Evolutionary conservation across 495 filamentous ascomycete genomes (phyloP).

Genomic region (Cercophora sp.): DNA sequence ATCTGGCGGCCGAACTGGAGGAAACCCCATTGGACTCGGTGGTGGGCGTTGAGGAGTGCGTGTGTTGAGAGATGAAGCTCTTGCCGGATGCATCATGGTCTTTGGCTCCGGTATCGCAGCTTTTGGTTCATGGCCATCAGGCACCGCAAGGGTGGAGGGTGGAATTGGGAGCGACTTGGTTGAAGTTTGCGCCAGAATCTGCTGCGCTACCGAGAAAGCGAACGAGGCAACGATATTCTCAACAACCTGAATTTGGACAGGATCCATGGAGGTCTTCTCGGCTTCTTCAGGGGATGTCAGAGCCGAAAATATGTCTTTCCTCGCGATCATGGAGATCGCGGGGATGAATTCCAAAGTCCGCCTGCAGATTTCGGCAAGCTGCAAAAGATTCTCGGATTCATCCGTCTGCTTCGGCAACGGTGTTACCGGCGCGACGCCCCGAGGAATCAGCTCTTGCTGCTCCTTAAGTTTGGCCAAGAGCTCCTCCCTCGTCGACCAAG

Average conservation of each 20-base stretch:
- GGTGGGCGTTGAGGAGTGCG: slow-evolving; percentile 33
- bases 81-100: slow-evolving; percentile 59
- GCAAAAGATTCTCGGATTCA: slow-evolving; percentile 68
- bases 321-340: slow-evolving; percentile 68
- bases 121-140: slow-evolving; percentile 46
- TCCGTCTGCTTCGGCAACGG: slow-evolving; percentile 44
- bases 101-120: slow-evolving; percentile 56
- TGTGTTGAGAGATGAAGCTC: slow-evolving; percentile 48
- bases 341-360: slow-evolving; percentile 77
- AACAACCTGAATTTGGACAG: slow-evolving; percentile 48
- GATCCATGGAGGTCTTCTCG: slow-evolving; percentile 7
- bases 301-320: slow-evolving; percentile 63
- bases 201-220: slow-evolving; percentile 72
- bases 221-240: slow-evolving; percentile 84
- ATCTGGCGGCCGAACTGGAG: slow-evolving; percentile 31
- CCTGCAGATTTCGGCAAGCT: slow-evolving; percentile 75
- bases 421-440: slow-evolving; percentile 47
- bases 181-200: slow-evolving; percentile 71
- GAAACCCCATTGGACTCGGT: slow-evolving; percentile 44
- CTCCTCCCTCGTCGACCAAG: slow-evolving; percentile 52
- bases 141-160: slow-evolving; percentile 48
- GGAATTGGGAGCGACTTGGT: slow-evolving; percentile 65
- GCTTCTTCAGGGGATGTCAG: slow-evolving; percentile 27
- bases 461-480: slow-evolving; percentile 55
- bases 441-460: slow-evolving; percentile 49